Evolutionary conservation across 495 filamentous ascomycete species (phyloP), one percentile per base, ranked within the genome.

Genomic region (Penicillium lividum): DNA sequence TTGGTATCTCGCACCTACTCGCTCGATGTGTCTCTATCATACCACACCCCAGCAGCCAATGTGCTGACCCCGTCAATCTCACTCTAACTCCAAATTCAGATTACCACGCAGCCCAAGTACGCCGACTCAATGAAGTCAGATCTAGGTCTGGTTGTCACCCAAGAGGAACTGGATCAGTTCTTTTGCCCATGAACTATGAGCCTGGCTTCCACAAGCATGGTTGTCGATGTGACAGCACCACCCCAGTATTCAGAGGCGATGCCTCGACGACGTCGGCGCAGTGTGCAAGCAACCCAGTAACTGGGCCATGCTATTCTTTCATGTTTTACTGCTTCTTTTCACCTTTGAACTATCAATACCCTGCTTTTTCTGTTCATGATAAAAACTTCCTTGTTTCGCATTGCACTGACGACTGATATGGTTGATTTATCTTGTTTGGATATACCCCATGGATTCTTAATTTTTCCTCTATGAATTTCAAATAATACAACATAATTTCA

Each of bases 1-100:
- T 82, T 96, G 63, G 77, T 89, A 29, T 89, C 88, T n/a, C 87
- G 94, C 58, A 74, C 86, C 27, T 98, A 98, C 74, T 76, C 80
- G 8, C 78, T 97, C 25, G 86, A 89, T 42, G 73, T 97, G 50
- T 77, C 78, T 8, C 66, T 93, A 53, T 77, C 84, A 4, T 73
- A 90, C 43, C 81, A 85, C 54, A 82, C 84, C 0, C 77, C 84
- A 5, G 77, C 78, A 18, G 73, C 83, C n/a, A 78, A 79, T 30
- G 68, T 83, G 18, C 62, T 76, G 28, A 83, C 76, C 28, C 81
- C 86, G 3, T 79, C 72, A 3, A 60, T 93, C 15, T 78, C 81
- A 3, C 73, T 97, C 10, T 84, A 83, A 47, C 58, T 96, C 7
- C 93, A 93, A 5, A 68, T 98, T 49, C 93, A 97, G 70, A 74